Conservation (phyloP, 179 eudicot genomes). For the Beta macrorhiza region DNA sequence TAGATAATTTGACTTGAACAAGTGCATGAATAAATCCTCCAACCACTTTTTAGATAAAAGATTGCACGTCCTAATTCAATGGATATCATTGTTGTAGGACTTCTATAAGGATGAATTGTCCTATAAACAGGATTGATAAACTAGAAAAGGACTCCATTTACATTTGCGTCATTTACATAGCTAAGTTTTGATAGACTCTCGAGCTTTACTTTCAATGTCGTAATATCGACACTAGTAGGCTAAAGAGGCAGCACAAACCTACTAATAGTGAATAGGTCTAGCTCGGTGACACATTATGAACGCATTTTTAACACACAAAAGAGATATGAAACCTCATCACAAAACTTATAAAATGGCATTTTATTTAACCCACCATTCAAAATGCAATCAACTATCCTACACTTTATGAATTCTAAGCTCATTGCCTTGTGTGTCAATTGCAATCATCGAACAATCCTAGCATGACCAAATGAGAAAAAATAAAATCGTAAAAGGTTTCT, state of each 20-base stretch:
- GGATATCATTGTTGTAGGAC: background rate
- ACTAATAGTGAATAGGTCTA: too few relatives aligned
- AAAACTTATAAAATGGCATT: background rate
- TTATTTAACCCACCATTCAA: background rate
- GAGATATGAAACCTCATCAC: background rate
- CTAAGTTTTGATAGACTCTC: too few relatives aligned
- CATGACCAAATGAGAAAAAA: background rate
- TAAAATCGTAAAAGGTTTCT: background rate
- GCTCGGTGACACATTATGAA: too few relatives aligned
- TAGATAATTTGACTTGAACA: background rate
- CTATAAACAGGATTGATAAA: background rate
- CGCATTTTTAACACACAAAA: too few relatives aligned
- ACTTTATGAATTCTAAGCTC: background rate
- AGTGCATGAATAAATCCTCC: background rate
- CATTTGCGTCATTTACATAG: background rate
- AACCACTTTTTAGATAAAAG: background rate
- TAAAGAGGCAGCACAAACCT: too few relatives aligned
- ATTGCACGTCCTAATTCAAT: conserved; percentile 17
- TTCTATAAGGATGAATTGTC: background rate
- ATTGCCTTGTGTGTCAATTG: background rate
- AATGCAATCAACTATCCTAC: background rate
- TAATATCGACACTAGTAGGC: too few relatives aligned
- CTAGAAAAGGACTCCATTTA: background rate
- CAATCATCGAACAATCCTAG: background rate
- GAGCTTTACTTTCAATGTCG: too few relatives aligned